Evolutionary conservation across 352 stramenopile species (phyloP), one percentile per base, ranked within the genome.

Genomic region (Pythium grandisporangium): DNA sequence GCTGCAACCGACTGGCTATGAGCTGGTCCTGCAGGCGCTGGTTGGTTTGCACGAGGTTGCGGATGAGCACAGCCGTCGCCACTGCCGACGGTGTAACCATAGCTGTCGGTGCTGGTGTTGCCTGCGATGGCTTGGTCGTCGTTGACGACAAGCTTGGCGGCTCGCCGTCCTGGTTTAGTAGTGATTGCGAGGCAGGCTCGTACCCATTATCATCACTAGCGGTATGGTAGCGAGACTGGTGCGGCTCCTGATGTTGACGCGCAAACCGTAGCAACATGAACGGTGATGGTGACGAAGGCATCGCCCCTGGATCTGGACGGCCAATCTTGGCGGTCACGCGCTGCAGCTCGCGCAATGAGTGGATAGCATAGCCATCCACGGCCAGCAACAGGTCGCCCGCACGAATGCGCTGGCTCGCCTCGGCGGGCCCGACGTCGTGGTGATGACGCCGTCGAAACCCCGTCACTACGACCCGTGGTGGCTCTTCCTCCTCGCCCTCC

Each of bases 11-110:
- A 19, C 62, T 81, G 3, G 57, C 45, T 8, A 82, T n/a, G 1
- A 82, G 52, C 30, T 80, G 61, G 1, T 81, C 55, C 21, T 82
- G 55, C 2, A 85, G 43, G 3, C 46, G 6, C 44, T 72, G 48
- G 23, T 81, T 85, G 11, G 51, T 61, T 0, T 40, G 51, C 10
- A 61, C 64, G 3, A 85, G 37, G 14, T 71, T 53, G 0, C 64
- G 63, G 36, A 84, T 48, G 3, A 81, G 40, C 25, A 51, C 22
- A 10, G 58, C 54, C 0, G 70, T 22, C 6, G 38, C 21, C n/a
- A 11, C 17, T 5, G n/a, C 36, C 10, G 16, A 29, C 10, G 36
- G 5, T 11, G 10, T 27, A 19, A 21, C 7, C 10, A n/a, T 10
- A 19, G 27, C 36, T 22, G 10, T 35, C 36, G 16, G n/a, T n/a